phyloP scores from a whole-genome alignment of 768 basidiomycete species.

The Hygrophoropsis aurantiaca region DNA sequence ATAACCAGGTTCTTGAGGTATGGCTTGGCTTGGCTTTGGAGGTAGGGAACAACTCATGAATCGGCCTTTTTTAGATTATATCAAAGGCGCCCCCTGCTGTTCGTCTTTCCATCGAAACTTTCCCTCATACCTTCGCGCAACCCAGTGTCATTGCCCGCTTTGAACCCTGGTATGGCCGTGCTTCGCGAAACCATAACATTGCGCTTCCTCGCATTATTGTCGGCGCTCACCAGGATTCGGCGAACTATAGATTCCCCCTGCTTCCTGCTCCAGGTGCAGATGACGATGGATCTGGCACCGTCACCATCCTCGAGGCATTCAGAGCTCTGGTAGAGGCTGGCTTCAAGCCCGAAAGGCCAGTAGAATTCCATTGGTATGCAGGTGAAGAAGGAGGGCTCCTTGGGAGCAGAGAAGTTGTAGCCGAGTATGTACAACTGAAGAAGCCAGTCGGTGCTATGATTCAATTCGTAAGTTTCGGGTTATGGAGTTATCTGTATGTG shows the following conservation, averaged over 20 bases:
- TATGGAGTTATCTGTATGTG: conserved; percentile 33
- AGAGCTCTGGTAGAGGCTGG: conserved; percentile 66
- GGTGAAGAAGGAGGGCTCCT: conserved; percentile 51
- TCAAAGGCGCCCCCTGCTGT: conserved; percentile 12
- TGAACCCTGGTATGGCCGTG: conserved; percentile 11
- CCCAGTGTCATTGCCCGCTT: conserved; percentile 25
- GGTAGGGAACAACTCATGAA: neutral
- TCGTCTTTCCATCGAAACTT: conserved; percentile 18
- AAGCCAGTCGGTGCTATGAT: conserved; percentile 50
- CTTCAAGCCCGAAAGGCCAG: conserved; percentile 61
- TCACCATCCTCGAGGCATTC: conserved; percentile 78
- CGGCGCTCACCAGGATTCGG: conserved; percentile 44
- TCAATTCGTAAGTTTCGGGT: conserved; percentile 44
- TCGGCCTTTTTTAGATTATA: conserved; percentile 7
- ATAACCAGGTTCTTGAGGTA: conserved; percentile 18
- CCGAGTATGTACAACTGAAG: conserved; percentile 44
- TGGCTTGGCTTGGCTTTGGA: neutral
- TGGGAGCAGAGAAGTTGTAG: conserved; percentile 48
- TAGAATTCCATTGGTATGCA: conserved; percentile 87
- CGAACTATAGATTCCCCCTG: conserved; percentile 38
- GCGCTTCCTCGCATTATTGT: conserved; percentile 33
- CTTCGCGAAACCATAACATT: conserved; percentile 4
- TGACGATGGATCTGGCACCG: conserved; percentile 62
- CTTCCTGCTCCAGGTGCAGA: conserved; percentile 50
- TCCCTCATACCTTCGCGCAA: conserved; percentile 20